A percentile compares a stretch with the other conserved stretches of the same genome.
Evolutionary conservation across 2,329 filamentous ascomycete species (phyloP).

Genomic region (Fulvia fulva): DNA sequence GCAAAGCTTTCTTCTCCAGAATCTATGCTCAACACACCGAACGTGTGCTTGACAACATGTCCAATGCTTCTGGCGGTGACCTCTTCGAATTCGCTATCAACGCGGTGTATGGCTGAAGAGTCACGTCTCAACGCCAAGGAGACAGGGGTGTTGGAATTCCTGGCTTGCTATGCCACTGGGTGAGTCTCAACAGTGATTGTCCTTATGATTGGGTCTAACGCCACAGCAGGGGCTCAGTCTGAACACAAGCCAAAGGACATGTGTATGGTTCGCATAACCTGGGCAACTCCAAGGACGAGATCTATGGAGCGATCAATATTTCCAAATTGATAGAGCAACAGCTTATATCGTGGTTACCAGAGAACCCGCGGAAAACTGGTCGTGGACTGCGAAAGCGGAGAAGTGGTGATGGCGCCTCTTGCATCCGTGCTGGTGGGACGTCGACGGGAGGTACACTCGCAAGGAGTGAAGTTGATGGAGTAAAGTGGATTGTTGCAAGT

Average conservation of each 20-base stretch:
- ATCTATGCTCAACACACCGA: constrained; percentile 22
- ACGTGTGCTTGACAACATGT: constrained; percentile 19
- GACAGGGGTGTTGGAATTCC: constrained; percentile 18
- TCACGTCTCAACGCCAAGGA: constrained; percentile 17
- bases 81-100: constrained; percentile 20
- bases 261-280: constrained; percentile 21
- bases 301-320: constrained; percentile 18
- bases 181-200: neutral
- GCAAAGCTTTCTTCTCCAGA: constrained; percentile 17
- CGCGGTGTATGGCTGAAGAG: constrained; percentile 20
- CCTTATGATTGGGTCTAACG: neutral
- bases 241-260: constrained; percentile 20
- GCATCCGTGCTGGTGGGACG: no score
- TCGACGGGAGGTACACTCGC: no score
- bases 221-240: constrained; percentile 10
- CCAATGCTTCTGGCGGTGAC: constrained; percentile 17
- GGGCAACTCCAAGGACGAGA: constrained; percentile 18
- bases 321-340: constrained; percentile 16
- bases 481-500: no score
- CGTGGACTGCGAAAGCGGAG: constrained; percentile 16
- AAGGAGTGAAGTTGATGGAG: no score
- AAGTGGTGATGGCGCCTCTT: constrained; percentile 8
- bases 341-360: constrained; percentile 11
- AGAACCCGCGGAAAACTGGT: constrained; percentile 17
- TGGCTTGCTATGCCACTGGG: constrained; percentile 22